Percentiles rank a stretch among this genome's conserved stretches.
Conservation (phyloP, 1,284 basidiomycete genomes). For the Tilletia indica region DNA sequence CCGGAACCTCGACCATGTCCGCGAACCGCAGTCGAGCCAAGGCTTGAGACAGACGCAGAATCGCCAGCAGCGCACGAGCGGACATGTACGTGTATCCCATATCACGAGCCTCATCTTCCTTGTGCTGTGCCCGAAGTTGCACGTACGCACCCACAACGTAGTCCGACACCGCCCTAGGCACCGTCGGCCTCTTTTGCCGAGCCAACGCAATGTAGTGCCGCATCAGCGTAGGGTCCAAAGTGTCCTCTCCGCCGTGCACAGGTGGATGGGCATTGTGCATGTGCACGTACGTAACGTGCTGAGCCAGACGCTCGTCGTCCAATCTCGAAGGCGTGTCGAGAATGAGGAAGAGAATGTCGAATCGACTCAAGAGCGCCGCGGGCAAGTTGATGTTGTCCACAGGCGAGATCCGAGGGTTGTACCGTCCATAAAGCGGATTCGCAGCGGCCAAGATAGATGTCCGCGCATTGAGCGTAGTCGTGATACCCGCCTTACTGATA, state of each 20-base stretch:
- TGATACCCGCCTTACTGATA: slow-evolving; percentile 98
- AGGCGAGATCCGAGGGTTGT: slow-evolving; percentile 94
- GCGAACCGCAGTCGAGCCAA: slow-evolving; percentile 86
- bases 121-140: slow-evolving; percentile 83
- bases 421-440: slow-evolving; percentile 95
- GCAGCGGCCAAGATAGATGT: slow-evolving; percentile 97
- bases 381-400: slow-evolving; percentile 99
- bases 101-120: slow-evolving; percentile 84
- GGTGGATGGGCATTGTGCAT: slow-evolving; percentile 90
- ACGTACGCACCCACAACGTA: slow-evolving; percentile 96
- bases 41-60: slow-evolving; percentile 90
- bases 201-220: slow-evolving; percentile 94
- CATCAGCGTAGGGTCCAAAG: slow-evolving; percentile 82
- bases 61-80: slow-evolving; percentile 90
- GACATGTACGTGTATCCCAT: slow-evolving; percentile 91
- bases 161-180: slow-evolving; percentile 80
- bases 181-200: slow-evolving; percentile 81
- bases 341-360: slow-evolving; percentile 94
- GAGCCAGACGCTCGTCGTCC: slow-evolving; percentile 90
- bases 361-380: slow-evolving; percentile 89
- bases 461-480: slow-evolving; percentile 95
- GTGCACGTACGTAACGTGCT: slow-evolving; percentile 97
- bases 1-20: slow-evolving; percentile 73
- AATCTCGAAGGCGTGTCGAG: slow-evolving; percentile 91
- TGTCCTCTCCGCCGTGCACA: slow-evolving; percentile 60